Evolutionary conservation across 352 stramenopile genomes (phyloP).

Genomic region (Globisporangium acanthophoron): DNA sequence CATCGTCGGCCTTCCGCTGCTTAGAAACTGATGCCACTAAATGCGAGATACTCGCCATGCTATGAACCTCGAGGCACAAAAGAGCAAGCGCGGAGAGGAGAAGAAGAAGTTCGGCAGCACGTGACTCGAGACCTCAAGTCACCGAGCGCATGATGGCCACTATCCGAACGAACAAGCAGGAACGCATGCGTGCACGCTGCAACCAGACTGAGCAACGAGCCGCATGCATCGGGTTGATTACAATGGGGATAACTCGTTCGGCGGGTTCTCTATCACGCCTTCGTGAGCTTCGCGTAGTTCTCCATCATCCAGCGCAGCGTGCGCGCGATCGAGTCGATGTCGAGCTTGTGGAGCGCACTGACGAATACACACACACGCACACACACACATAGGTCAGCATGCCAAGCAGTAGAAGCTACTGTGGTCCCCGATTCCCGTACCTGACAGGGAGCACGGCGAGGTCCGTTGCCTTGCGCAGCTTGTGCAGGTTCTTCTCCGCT

Average conservation of each 20-base stretch:
- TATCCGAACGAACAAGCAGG: too few relatives aligned
- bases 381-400: neutral
- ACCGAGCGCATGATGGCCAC: too few relatives aligned
- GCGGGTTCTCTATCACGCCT: conserved; percentile 29
- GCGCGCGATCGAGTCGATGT: conserved; percentile 75
- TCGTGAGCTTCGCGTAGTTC: conserved; percentile 53
- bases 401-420: neutral
- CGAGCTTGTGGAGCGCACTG: conserved; percentile 82
- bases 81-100: too few relatives aligned
- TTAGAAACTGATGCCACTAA: too few relatives aligned
- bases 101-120: too few relatives aligned
- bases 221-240: too few relatives aligned
- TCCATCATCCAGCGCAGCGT: conserved; percentile 72
- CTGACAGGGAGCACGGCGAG: conserved; percentile 77
- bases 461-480: conserved; percentile 62
- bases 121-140: too few relatives aligned
- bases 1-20: conserved; percentile 25
- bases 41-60: too few relatives aligned
- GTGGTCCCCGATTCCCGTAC: conserved; percentile 15
- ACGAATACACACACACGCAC: neutral
- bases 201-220: too few relatives aligned
- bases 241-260: too few relatives aligned
- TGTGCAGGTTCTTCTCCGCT: conserved; percentile 76
- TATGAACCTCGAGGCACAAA: too few relatives aligned
- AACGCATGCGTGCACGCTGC: too few relatives aligned